A percentile compares a stretch with the other conserved stretches of the same genome.
phyloP scores from a whole-genome alignment of 2,329 filamentous ascomycete genomes.

The Nemania sp. region DNA sequence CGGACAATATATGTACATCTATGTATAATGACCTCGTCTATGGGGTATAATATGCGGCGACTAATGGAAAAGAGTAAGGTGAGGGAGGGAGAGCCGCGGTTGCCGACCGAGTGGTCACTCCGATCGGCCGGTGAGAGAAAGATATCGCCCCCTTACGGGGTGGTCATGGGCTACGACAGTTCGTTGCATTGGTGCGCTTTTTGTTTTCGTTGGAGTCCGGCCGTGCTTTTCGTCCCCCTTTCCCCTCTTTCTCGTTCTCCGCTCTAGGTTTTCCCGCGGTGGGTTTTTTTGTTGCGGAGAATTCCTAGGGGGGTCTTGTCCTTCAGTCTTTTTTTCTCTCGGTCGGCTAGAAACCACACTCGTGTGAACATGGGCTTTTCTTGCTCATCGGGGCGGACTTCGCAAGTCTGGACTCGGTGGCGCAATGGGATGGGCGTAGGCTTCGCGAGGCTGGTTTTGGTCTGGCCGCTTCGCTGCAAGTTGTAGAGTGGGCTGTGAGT shows the following conservation, averaged over 20 bases:
- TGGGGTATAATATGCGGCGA: slow-evolving; percentile 1
- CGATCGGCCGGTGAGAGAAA: slow-evolving; percentile 19
- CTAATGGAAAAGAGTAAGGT: slow-evolving; percentile 9
- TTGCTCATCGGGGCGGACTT: slow-evolving; percentile 13
- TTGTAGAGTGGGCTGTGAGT: not conserved
- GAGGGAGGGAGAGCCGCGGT: slow-evolving; percentile 17
- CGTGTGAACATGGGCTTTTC: slow-evolving; percentile 3
- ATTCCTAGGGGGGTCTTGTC: not conserved
- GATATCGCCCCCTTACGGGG: slow-evolving; percentile 2
- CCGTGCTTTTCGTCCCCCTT: not conserved
- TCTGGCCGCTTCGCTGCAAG: slow-evolving; percentile 15
- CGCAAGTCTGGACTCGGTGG: slow-evolving; percentile 9
- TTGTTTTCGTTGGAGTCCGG: not conserved
- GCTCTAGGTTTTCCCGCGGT: too few relatives aligned
- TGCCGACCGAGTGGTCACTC: slow-evolving; percentile 19
- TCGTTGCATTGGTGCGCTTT: slow-evolving; percentile 5
- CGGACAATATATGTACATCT: not conserved
- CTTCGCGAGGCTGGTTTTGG: slow-evolving; percentile 1
- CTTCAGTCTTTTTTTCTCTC: not conserved
- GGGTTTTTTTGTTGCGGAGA: not conserved
- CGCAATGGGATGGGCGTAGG: not conserved
- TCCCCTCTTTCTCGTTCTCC: not conserved
- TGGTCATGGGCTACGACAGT: slow-evolving; percentile 6
- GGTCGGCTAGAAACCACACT: slow-evolving; percentile 16
- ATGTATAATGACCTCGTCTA: not conserved